Evolutionary conservation across 1,284 basidiomycete species (phyloP).

Genomic region (Marasmius sp.): DNA sequence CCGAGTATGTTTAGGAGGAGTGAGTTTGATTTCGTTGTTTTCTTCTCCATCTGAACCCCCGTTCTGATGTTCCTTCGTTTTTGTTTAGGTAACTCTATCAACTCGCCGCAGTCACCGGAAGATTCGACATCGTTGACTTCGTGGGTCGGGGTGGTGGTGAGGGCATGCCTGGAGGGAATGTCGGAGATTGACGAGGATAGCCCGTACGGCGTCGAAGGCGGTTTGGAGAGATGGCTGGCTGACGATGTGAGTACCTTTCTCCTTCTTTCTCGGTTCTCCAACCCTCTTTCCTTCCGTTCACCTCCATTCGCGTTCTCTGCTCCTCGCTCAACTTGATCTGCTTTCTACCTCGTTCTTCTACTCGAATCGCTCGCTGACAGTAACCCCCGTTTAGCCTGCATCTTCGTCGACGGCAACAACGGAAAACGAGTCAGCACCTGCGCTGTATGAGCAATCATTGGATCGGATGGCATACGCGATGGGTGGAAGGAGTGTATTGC

Average conservation of each 20-base stretch:
- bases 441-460: constrained; percentile 76
- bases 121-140: not conserved
- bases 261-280: not conserved
- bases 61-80: not conserved
- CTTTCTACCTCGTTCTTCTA: too few relatives aligned
- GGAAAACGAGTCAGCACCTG: constrained; percentile 69
- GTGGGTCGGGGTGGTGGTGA: constrained; percentile 67
- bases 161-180: constrained; percentile 79
- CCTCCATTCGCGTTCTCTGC: constrained; percentile 1
- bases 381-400: constrained; percentile 45
- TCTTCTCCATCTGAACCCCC: too few relatives aligned
- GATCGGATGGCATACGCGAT: constrained; percentile 76
- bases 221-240: constrained; percentile 63
- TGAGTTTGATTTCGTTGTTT: not conserved
- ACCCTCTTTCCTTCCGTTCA: not conserved
- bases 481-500: constrained; percentile 70
- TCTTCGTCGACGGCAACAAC: constrained; percentile 50
- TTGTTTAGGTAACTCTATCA: not conserved
- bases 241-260: constrained; percentile 59
- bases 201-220: constrained; percentile 40
- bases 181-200: constrained; percentile 63
- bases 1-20: constrained; percentile 62
- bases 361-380: too few relatives aligned
- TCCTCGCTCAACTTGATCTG: not conserved
- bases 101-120: constrained; percentile 11